Conservation (phyloP, 2,329 filamentous ascomycete species). For the Fusarium acutatum region DNA sequence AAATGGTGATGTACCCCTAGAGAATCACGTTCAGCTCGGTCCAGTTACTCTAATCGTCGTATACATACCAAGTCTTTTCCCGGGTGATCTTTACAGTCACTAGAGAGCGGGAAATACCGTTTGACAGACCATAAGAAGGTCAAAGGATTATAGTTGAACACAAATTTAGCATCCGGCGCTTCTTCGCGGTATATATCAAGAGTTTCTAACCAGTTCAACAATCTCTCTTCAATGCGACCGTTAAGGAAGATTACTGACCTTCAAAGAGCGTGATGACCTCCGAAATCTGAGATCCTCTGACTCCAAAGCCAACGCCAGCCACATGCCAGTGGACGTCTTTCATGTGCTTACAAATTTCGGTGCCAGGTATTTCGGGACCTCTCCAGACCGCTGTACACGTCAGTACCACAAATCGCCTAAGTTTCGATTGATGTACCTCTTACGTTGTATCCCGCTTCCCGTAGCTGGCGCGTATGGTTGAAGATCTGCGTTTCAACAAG, state of each 20-base stretch:
- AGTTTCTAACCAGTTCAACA: background rate
- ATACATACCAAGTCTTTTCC: conserved; percentile 1
- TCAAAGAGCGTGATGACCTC: conserved; percentile 1
- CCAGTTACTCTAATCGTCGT: fast-evolving
- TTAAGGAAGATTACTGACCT: fast-evolving
- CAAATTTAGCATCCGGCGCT: background rate
- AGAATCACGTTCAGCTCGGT: fast-evolving
- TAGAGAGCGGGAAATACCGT: background rate
- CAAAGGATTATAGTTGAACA: conserved; percentile 12
- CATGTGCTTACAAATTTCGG: background rate
- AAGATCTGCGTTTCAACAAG: conserved; percentile 4
- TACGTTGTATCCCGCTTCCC: conserved; percentile 3
- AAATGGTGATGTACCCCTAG: conserved; percentile 2
- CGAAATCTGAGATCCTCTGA: background rate
- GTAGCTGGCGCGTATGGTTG: conserved; percentile 1
- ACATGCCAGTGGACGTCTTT: background rate
- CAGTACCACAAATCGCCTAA: fast-evolving
- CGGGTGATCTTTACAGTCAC: background rate
- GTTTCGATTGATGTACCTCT: fast-evolving
- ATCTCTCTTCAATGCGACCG: fast-evolving
- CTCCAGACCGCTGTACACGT: background rate
- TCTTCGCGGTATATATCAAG: conserved; percentile 7
- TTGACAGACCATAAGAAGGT: conserved; percentile 7
- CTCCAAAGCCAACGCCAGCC: background rate
- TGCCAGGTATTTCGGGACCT: background rate